Percentiles rank a stretch among this genome's conserved stretches.
Evolutionary conservation across 495 filamentous ascomycete species (phyloP).

Genomic region (Talaromyces trachyspermus): DNA sequence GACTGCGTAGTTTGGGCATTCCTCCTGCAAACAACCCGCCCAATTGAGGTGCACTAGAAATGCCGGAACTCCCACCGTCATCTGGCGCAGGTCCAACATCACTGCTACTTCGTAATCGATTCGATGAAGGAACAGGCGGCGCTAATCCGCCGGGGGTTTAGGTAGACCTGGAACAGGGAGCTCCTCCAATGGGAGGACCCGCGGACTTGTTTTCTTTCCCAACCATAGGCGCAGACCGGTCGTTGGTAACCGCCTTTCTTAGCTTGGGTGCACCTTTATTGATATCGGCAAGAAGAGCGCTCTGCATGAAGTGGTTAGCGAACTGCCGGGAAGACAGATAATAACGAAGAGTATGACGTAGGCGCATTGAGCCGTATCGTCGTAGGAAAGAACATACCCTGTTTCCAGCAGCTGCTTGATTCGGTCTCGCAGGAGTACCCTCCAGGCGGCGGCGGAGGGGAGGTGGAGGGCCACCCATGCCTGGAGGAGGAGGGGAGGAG

Average conservation of each 20-base stretch:
- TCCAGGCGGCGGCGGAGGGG: constrained; percentile 62
- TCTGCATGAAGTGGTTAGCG: constrained; percentile 42
- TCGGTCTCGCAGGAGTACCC: constrained; percentile 41
- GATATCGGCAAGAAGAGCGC: constrained; percentile 85
- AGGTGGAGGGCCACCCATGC: constrained; percentile 58
- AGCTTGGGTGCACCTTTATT: constrained; percentile 63
- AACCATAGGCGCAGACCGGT: constrained; percentile 79
- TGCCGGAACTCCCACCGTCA: constrained; percentile 26
- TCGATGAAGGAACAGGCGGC: constrained; percentile 62
- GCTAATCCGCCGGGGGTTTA: constrained; percentile 62
- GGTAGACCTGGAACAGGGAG: constrained; percentile 70
- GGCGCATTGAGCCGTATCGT: not conserved
- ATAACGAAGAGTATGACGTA: not conserved
- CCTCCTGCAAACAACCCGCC: constrained; percentile 87
- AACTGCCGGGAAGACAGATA: constrained; percentile 19
- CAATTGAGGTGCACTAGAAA: constrained; percentile 65
- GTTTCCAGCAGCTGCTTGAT: constrained; percentile 39
- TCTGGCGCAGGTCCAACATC: constrained; percentile 47
- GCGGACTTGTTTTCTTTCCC: constrained; percentile 45
- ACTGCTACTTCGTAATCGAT: constrained; percentile 74
- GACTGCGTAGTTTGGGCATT: constrained; percentile 89
- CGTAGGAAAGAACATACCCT: constrained; percentile 39
- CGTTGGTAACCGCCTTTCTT: constrained; percentile 89
- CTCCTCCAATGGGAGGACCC: constrained; percentile 57
- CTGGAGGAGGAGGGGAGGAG: constrained; percentile 61